Evolutionary conservation across 139 green algal species (phyloP).

Genomic region (Volvox reticuliferus): DNA sequence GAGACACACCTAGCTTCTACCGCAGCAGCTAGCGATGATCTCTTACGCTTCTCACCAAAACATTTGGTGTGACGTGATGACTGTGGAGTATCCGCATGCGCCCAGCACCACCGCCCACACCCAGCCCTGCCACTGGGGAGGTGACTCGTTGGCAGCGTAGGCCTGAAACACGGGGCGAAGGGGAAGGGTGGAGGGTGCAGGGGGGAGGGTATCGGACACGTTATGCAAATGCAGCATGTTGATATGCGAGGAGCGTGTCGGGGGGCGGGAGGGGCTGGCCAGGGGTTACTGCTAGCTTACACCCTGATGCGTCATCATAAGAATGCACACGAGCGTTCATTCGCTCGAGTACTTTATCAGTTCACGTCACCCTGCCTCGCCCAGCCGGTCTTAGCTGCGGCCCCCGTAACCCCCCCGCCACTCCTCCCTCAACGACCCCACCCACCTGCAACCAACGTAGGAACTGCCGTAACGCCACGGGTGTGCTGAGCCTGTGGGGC

Average conservation of each 20-base stretch:
- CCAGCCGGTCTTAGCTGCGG: not conserved
- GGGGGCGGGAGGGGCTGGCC: not conserved
- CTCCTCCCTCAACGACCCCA: not conserved
- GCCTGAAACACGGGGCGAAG: slow-evolving; percentile 6
- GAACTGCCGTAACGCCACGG: slow-evolving; percentile 80
- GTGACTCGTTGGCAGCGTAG: slow-evolving; percentile 39
- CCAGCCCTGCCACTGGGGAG: slow-evolving; percentile 77
- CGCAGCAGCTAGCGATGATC: no score
- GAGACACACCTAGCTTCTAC: no score
- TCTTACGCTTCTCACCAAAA: slow-evolving; percentile 70
- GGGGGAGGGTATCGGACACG: not conserved
- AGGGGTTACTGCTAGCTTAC: no score
- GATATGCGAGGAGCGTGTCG: not conserved
- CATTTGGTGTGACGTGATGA: slow-evolving; percentile 83
- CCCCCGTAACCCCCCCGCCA: not conserved
- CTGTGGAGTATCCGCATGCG: slow-evolving; percentile 64
- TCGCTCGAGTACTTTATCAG: no score
- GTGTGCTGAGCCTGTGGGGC: slow-evolving; percentile 67
- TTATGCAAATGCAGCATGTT: not conserved
- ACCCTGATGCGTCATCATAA: not conserved
- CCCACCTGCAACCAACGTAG: slow-evolving; percentile 74
- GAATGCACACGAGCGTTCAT: not conserved
- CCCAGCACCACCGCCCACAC: slow-evolving; percentile 74
- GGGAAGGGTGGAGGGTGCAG: not conserved
- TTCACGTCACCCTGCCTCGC: not conserved